Evolutionary conservation across 2,329 filamentous ascomycete genomes (phyloP), one percentile per base, ranked within the genome.

Genomic region (Cytospora mali): DNA sequence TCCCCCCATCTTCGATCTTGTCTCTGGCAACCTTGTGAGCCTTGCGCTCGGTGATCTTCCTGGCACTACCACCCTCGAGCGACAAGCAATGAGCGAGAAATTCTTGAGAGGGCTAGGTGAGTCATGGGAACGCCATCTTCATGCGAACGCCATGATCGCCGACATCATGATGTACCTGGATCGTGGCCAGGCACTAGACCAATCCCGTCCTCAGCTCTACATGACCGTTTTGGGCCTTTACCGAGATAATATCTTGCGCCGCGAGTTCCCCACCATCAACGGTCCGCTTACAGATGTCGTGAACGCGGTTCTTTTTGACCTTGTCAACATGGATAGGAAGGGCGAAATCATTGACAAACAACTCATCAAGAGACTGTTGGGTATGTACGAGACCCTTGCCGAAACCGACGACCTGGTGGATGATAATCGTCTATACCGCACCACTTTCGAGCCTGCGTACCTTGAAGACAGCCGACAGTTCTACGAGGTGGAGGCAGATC

Each of bases 101-200:
- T 96, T 98, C 67, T 76, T 99, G 63, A 86, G 85, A 61, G 89
- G 87, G 0, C 75, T 98, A 16, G 89, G 89, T 69, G 82, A 88
- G 62, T 87, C 88, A 2, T 99, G 93, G 92, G 87, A 93, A 65
- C 90, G 96, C 66, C 93, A 99, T 72, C 91, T 93, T 72, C 85
- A 91, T 62, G 93, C 91, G 51, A 97, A 97, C 91, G 93, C 92
- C 72, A 98, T 98, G 94, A 89, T 92, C 56, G 93, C 93, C 4
- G 95, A 98, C 74, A 92, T 98, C 33, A 82, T 98, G 57, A 97
- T 98, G 93, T 97, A 97, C 72, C 92, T 99, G 81, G 94, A 99
- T 73, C 89, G 93, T 55, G 88, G 93, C 29, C 93, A 91, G 71
- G 89, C 87, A 55, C 81, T 87, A 39, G 92, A 96, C 66, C 71